Evolutionary conservation across 2,329 filamentous ascomycete genomes (phyloP).

Genomic region (Botryotinia calthae): DNA sequence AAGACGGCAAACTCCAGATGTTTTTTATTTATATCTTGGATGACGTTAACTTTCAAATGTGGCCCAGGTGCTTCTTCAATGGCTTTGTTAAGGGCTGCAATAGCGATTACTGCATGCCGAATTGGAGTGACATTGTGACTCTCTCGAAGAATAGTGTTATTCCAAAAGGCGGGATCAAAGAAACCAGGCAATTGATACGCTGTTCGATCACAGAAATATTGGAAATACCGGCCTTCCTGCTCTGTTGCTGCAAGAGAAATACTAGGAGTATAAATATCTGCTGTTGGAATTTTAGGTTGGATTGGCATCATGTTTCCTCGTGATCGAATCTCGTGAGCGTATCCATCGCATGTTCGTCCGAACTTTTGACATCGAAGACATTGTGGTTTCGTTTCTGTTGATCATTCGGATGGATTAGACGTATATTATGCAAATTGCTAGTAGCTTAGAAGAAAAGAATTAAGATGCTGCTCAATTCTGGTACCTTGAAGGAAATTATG

Average conservation of each 20-base stretch:
- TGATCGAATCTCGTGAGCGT: conserved; percentile 40
- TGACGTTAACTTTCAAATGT: conserved; percentile 37
- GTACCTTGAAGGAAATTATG: background rate
- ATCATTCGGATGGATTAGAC: background rate
- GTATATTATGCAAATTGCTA: background rate
- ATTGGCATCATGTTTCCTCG: conserved; percentile 21
- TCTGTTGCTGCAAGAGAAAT: conserved; percentile 49
- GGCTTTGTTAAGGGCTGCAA: conserved; percentile 65
- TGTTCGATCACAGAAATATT: conserved; percentile 58
- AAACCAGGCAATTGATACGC: conserved; percentile 63
- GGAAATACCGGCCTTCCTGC: conserved; percentile 58
- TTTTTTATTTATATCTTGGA: conserved; percentile 43
- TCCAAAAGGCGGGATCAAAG: conserved; percentile 65
- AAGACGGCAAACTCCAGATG: conserved; percentile 60
- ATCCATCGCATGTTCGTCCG: conserved; percentile 59
- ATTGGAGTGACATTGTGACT: conserved; percentile 60
- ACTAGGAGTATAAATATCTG: conserved; percentile 28
- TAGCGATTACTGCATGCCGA: conserved; percentile 63
- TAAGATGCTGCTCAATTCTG: background rate
- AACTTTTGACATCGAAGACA: conserved; percentile 61
- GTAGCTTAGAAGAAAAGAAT: background rate
- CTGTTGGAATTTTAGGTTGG: conserved; percentile 36
- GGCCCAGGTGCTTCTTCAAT: conserved; percentile 45
- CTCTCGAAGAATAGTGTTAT: conserved; percentile 57
- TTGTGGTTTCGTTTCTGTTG: conserved; percentile 53